These are phyloP conservation scores for Lipomyces mesembrius DNA, from an alignment of 805 yeast species.

Conservation along the genomic window DNA sequence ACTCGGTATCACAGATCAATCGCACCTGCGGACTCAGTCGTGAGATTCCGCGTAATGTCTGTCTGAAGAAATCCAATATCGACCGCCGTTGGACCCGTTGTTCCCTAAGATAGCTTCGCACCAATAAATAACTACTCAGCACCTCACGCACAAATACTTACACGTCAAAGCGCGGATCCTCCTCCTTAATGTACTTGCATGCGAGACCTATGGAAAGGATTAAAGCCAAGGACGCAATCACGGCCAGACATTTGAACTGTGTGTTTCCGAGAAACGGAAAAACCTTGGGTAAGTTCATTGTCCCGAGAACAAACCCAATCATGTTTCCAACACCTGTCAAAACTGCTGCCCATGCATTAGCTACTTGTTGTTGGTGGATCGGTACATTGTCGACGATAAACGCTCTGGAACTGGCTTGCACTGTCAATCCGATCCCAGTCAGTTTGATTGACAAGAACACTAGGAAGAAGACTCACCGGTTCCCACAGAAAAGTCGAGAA, in stretches of 20 bases:
- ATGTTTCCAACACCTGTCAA: slow-evolving; percentile 66
- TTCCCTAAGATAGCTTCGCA: slow-evolving; percentile 13
- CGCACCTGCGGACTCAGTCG: slow-evolving; percentile 57
- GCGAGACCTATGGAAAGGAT: slow-evolving; percentile 50
- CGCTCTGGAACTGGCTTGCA: slow-evolving; percentile 66
- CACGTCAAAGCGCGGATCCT: slow-evolving; percentile 51
- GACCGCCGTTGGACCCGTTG: slow-evolving; percentile 39
- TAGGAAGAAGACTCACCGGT: slow-evolving; percentile 20
- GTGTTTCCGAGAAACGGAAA: slow-evolving; percentile 53
- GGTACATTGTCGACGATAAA: slow-evolving; percentile 66
- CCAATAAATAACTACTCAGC: not conserved
- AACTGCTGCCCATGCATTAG: slow-evolving; percentile 71
- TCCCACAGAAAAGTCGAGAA: slow-evolving; percentile 60
- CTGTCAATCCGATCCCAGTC: slow-evolving; percentile 43
- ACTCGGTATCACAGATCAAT: slow-evolving; percentile 59
- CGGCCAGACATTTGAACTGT: slow-evolving; percentile 58
- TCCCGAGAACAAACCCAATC: slow-evolving; percentile 59
- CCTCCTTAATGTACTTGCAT: slow-evolving; percentile 53
- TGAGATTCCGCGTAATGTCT: slow-evolving; percentile 27
- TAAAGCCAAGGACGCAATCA: slow-evolving; percentile 52
- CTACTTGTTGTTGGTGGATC: slow-evolving; percentile 58
- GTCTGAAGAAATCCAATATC: slow-evolving; percentile 22
- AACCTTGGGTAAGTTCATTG: slow-evolving; percentile 50
- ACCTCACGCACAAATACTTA: slow-evolving; percentile 38
- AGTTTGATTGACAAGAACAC: too few species aligned